Conservation (phyloP, 371 early-diverging fungal species). For the Batkoa obscura region DNA sequence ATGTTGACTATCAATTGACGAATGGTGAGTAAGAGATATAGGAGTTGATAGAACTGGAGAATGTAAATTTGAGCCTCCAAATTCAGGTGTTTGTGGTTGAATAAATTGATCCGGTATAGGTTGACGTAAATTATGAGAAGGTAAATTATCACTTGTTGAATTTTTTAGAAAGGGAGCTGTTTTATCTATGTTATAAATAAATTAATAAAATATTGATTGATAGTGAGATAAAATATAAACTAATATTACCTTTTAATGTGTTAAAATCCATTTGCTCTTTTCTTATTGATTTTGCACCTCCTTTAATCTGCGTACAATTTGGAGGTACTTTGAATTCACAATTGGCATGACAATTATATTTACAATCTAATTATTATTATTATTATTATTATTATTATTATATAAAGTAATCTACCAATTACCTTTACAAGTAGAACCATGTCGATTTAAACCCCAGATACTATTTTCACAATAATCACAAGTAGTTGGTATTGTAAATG, state of each 20-base stretch:
- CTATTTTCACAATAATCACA: constrained; percentile 57
- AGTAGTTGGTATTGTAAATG: constrained; percentile 59
- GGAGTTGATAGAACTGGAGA: background rate
- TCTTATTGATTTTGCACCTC: constrained; percentile 28
- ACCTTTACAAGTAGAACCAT: constrained; percentile 54
- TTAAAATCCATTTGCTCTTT: constrained; percentile 9
- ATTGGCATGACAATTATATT: constrained; percentile 63
- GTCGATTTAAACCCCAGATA: constrained; percentile 57
- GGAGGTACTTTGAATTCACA: constrained; percentile 74
- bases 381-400: background rate
- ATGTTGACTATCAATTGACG: background rate
- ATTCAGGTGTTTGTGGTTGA: background rate
- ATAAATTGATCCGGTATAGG: background rate
- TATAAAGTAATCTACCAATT: background rate
- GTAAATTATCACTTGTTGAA: background rate
- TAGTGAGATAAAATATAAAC: background rate
- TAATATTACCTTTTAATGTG: background rate
- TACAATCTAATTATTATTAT: constrained; percentile 28
- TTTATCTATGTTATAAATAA: constrained; percentile 8
- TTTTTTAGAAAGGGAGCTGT: constrained; percentile 13
- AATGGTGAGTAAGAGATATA: background rate
- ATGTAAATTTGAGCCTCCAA: background rate
- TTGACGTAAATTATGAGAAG: background rate
- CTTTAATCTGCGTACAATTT: constrained; percentile 40
- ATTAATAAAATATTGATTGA: constrained; percentile 8